Evolutionary conservation across 768 basidiomycete species (phyloP), one percentile per base, ranked within the genome.

Genomic region (Phanerochaete sordida): DNA sequence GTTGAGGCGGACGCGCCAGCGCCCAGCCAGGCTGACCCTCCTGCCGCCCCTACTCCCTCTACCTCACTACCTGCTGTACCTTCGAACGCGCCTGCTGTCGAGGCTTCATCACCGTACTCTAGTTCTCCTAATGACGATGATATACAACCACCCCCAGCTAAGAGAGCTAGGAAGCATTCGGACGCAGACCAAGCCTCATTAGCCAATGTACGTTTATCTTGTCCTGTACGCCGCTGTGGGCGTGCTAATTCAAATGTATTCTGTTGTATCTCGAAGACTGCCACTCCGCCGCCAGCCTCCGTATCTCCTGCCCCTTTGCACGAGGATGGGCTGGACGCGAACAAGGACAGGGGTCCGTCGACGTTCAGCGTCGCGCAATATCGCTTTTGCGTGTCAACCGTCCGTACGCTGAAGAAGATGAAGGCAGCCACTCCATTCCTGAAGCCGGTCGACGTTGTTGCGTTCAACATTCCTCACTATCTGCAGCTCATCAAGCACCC

Each of bases 391-490:
- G 74, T 83, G 56, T 88, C 87, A 4, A 87, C 90, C 2, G 71
- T 98, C 44, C 88, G 92, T 54, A 80, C 84, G 30, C 73, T 98
- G 68, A 96, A 92, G 80, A 95, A 92, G 77, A 71, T 85, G 70
- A 93, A 92, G 71, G 93, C 96, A 56, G 85, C 93, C 0, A 69
- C 71, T 1, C 86, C 94, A 0, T 99, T 99, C 76, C 74, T 89
- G 55, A 80, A 79, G 52, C 95, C 97, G 21, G 97, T 99, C 58
- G 97, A 99, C 72, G 81, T 87, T 23, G 81, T 95, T 65, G 88
- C 85, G 8, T 77, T 93, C 65, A 85, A 84, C 62, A 85, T 93
- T 62, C 96, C 94, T 9, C 93, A 96, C 71, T 99, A 99, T 68
- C 84, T 84, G 35, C 80, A 80, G 47, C 85, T 98, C 70, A 84